A percentile compares a stretch with the other conserved stretches of the same genome.
Evolutionary conservation across 371 early-diverging fungal species (phyloP).

Genomic region (Lichtheimia corymbifera): DNA sequence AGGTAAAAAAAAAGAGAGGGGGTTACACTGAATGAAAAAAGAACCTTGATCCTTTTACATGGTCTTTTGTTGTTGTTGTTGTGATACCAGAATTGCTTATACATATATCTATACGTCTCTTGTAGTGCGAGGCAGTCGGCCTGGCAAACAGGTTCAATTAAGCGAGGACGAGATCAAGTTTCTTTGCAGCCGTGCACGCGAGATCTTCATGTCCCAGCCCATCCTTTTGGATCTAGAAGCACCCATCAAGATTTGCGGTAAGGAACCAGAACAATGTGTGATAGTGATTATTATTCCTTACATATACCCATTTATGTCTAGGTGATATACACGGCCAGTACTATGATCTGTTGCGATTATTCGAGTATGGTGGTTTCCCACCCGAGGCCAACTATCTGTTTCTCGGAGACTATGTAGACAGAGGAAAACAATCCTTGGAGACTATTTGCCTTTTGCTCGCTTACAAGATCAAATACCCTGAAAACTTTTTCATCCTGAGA

Average conservation of each 20-base stretch:
- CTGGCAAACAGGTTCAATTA: constrained; percentile 85
- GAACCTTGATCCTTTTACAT: background rate
- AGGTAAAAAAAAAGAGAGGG: constrained; percentile 13
- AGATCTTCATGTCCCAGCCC: constrained; percentile 92
- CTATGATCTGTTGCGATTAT: constrained; percentile 91
- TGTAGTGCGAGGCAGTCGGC: constrained; percentile 89
- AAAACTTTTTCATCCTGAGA: constrained; percentile 95
- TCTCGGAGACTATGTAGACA: constrained; percentile 96
- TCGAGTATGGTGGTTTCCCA: constrained; percentile 93
- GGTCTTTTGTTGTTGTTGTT: background rate
- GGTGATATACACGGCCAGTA: constrained; percentile 88
- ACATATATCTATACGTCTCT: constrained; percentile 2
- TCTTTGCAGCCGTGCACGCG: constrained; percentile 86
- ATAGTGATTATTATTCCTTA: background rate
- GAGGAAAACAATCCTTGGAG: constrained; percentile 90
- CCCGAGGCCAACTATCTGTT: constrained; percentile 92
- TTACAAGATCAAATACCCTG: constrained; percentile 95
- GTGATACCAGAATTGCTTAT: constrained; percentile 2
- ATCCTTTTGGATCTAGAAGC: constrained; percentile 93
- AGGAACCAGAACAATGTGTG: background rate
- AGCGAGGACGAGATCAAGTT: constrained; percentile 85
- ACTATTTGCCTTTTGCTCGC: constrained; percentile 76
- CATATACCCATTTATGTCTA: background rate
- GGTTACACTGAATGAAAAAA: background rate
- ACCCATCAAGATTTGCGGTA: constrained; percentile 94